Percentiles rank a stretch among this genome's conserved stretches.
These are phyloP conservation scores for Astrephomene gubernaculifera DNA, from an alignment of 139 green algal genomes.

Conservation along the genomic window DNA sequence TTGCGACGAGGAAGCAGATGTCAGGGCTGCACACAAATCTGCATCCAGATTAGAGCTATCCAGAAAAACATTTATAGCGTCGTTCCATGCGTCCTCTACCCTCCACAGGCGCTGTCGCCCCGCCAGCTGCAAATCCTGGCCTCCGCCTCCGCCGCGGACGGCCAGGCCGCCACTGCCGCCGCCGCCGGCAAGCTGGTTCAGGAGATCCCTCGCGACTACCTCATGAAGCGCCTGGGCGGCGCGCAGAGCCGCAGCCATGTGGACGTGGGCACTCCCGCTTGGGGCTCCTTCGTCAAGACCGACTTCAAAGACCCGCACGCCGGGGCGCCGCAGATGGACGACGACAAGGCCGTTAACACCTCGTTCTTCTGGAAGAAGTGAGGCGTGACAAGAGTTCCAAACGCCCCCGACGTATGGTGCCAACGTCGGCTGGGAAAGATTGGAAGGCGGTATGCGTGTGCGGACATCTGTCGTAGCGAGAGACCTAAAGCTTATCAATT, in stretches of 20 bases:
- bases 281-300: constrained; percentile 35
- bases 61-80: no score
- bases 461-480: no score
- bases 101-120: constrained; percentile 46
- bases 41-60: no score
- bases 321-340: constrained; percentile 21
- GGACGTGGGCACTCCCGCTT: constrained; percentile 38
- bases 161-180: constrained; percentile 35
- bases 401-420: no score
- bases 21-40: no score
- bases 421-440: no score
- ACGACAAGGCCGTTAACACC: constrained; percentile 21
- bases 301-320: background rate
- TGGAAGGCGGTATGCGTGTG: no score
- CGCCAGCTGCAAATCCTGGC: constrained; percentile 64
- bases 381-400: no score
- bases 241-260: constrained; percentile 42
- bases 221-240: constrained; percentile 59
- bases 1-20: no score
- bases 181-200: constrained; percentile 46
- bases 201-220: constrained; percentile 67
- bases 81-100: no score
- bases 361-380: constrained; percentile 16
- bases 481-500: no score
- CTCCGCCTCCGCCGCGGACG: constrained; percentile 6